Base-by-base conservation (phyloP, 2,329 filamentous ascomycete species). In the Xylariaceae sp. region DNA sequence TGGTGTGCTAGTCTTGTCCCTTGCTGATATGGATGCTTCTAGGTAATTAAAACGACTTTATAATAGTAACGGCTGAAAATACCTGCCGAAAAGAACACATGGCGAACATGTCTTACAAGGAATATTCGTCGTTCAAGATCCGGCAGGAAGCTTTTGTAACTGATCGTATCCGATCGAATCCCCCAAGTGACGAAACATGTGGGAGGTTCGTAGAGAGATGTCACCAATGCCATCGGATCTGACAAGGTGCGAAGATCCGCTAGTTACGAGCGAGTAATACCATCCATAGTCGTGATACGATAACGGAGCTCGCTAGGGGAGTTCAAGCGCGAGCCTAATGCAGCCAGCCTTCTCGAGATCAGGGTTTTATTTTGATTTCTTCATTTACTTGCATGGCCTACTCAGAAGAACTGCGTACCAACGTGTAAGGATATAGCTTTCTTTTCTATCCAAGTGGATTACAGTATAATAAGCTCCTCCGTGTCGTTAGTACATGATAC, bases 131-230 rank as follows among this genome's bases (percentile, higher is more conserved):
- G 32, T 50, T 50, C 50, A 56, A 62, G 60, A 62, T 62, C 60
- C 60, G 57, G 60, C 60, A 62, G 60, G 60, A 57, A 54, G 53
- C 48, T 55, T 49, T 57, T 62, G 57, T 60, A 52, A 62, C 60
- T 56, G 55, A 54, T 62, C 60, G 57, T 54, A 62, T 62, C 56
- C 57, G 60, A 62, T 62, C 52, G 54, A 57, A 53, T 52, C 57
- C 55, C n/a, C 51, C 57, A 58, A 37, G 50, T 54, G 57, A 60
- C 49, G 44, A 62, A 57, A 12, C 32, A 10, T 7, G 32, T 16
- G 12, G 32, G 32, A 37, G 12, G 32, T 16, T 10, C 32, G 32
- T 37, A 10, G 32, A 12, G 32, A 37, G 32, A 37, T 37, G 32
- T 37, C 14, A 62, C 57, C 54, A 54, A 54, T 41, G 47, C 29